Percentiles rank a stretch among this genome's conserved stretches.
Conservation (phyloP, 1,139 yeast species). For the Wickerhamiella infanticola region DNA sequence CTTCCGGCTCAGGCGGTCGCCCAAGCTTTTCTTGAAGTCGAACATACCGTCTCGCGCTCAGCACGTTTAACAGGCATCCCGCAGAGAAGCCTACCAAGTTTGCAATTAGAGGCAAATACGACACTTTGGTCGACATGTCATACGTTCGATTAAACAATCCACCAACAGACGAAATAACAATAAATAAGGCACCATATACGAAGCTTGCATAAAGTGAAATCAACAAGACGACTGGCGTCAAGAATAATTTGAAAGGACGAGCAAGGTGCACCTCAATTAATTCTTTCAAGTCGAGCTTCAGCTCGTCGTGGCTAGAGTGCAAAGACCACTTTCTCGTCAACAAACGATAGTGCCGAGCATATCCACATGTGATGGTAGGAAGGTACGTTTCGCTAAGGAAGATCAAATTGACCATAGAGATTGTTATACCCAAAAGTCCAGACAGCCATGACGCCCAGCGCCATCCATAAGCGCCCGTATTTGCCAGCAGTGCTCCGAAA, state of each 20-base stretch:
- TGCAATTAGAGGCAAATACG: conserved; percentile 43
- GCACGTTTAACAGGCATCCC: conserved; percentile 33
- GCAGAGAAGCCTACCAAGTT: conserved; percentile 22
- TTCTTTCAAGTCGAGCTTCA: conserved; percentile 27
- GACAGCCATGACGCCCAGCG: conserved; percentile 15
- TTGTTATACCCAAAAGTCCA: conserved; percentile 45
- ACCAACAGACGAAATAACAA: conserved; percentile 27
- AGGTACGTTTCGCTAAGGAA: conserved; percentile 60
- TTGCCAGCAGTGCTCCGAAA: conserved; percentile 31
- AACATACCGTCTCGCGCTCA: conserved; percentile 16
- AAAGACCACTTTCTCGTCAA: conserved; percentile 34
- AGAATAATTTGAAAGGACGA: conserved; percentile 33
- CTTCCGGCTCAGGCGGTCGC: conserved; percentile 37
- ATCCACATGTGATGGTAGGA: conserved; percentile 44
- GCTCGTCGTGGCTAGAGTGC: conserved; percentile 21
- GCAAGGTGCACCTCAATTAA: conserved; percentile 29
- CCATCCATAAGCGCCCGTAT: conserved; percentile 16
- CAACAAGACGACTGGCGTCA: conserved; percentile 31
- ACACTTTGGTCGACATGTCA: conserved; percentile 9
- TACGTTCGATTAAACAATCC: conserved; percentile 8
- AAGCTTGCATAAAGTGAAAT: conserved; percentile 34
- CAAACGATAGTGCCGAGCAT: conserved; percentile 42
- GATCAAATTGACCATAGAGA: conserved; percentile 32
- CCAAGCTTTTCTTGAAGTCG: conserved; percentile 15
- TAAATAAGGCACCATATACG: conserved; percentile 33